phyloP scores from a whole-genome alignment of 495 filamentous ascomycete species.

The Aspergillus incahuasiensis region DNA sequence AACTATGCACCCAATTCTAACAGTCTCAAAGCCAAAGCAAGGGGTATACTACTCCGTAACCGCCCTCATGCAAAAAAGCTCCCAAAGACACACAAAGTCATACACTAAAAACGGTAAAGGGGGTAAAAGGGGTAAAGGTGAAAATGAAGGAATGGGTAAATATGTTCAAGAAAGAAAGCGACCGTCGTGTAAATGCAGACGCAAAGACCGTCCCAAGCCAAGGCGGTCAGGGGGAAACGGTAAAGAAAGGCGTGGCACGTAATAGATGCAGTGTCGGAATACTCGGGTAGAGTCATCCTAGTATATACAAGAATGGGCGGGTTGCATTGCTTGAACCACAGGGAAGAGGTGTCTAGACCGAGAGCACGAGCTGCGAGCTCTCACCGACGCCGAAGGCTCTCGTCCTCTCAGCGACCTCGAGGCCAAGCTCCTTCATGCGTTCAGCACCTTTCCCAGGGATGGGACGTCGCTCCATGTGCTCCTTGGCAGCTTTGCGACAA shows the following conservation, averaged over 20 bases:
- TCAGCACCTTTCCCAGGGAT: constrained; percentile 82
- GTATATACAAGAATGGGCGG: constrained; percentile 37
- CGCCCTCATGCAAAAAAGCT: constrained; percentile 35
- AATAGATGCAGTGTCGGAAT: constrained; percentile 15
- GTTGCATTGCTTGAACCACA: background rate
- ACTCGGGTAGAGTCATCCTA: constrained; percentile 22
- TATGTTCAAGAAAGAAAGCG: constrained; percentile 18
- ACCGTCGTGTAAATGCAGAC: constrained; percentile 30
- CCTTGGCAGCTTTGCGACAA: constrained; percentile 61
- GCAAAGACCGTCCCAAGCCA: constrained; percentile 13
- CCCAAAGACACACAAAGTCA: constrained; percentile 14
- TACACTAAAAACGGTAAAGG: constrained; percentile 12
- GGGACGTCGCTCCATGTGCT: constrained; percentile 53
- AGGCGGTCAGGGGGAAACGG: background rate
- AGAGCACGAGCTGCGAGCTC: constrained; percentile 73
- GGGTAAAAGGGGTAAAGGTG: constrained; percentile 18
- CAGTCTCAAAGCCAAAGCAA: constrained; percentile 32
- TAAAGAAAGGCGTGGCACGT: constrained; percentile 17
- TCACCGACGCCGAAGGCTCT: constrained; percentile 60
- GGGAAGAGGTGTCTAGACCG: constrained; percentile 49
- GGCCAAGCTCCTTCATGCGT: constrained; percentile 88
- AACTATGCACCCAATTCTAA: constrained; percentile 18
- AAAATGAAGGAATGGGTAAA: constrained; percentile 21
- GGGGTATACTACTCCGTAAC: constrained; percentile 34
- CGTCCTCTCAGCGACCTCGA: constrained; percentile 71